Base-by-base conservation (phyloP, 257 asterid genomes). In the Verbascum thapsus region DNA sequence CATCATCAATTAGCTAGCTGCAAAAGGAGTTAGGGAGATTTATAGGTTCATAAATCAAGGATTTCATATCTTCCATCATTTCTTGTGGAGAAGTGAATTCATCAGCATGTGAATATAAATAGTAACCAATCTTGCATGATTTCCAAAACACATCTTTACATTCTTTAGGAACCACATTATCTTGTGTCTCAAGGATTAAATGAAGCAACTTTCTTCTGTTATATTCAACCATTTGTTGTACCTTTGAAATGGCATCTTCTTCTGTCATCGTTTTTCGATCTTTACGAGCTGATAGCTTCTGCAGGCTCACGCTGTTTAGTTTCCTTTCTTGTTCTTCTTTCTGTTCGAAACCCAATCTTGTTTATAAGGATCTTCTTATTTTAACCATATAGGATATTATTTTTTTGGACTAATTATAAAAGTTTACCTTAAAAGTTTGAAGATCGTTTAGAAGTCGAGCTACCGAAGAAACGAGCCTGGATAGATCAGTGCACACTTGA, bases 401-500 rank as follows among this genome's bases (percentile, higher is more conserved):
- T 26, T 26, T 26, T 26, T 26, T 26, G 5, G 32, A 26, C 32
- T 5, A 26, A 26, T 26, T 26, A 5, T 26, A 13, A 43, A 15
- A 4, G 17, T 34, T 34, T 58, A 75, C 80, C 76, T 70, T 41
- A 5, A 8, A 61, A 7, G 74, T 53, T 43, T 41, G 67, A 60
- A 70, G 6, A 48, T 70, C 80, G n/a, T 75, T 75, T 8, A 65
- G 73, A 30, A 75, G 71, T 7, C 80, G 44, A 1, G 41, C 23
- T 18, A 47, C 52, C 5, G 11, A 38, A 18, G 57, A 20, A 3
- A 48, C 61, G 40, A 65, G 65, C 56, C 32, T 41, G 66, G 70
- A 72, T 22, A 76, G 48, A 17, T 7, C 50, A 26, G 37, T 37
- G 30, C 68, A 42, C 53, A 67, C 75, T 32, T 20, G 55, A 51